Base-by-base conservation (phyloP, 176 grass and related monocot species). In the Avena eriantha region DNA sequence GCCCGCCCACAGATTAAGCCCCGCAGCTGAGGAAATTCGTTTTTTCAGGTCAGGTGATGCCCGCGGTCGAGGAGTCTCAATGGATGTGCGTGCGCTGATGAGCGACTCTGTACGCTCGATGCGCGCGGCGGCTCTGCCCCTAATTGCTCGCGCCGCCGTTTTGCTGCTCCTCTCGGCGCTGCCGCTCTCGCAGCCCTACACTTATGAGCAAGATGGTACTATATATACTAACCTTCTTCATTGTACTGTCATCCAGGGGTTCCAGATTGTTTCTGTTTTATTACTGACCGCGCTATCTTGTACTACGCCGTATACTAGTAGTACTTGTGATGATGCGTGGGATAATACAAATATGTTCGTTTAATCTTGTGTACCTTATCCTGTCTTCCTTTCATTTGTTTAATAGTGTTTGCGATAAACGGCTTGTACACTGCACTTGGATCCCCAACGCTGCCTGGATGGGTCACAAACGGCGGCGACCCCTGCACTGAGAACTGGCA, bases 401-500 rank as follows among this genome's bases (percentile, higher is more conserved):
- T 86, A 39, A 54, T 56, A 99, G 97, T 99, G 24, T 91, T 86
- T 72, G 97, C 94, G 35, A 99, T 99, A 76, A 99, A 99, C 92
- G 90, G 87, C 69, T 83, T 99, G 79, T 94, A 93, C 85, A 88
- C 78, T 73, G 92, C 97, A 21, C 71, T 99, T 10, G 89, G 50
- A 36, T 94, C 94, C 2, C 97, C 94, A 51, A 17, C 81, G 64
- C 51, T 99, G 54, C 94, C 97, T 85, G 94, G 86, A 82, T 99
- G 97, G 97, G 64, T 75, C 15, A 35, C 85, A 7, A 94, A 92
- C 82, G 97, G 94, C 17, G 92, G 97, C 51, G 97, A 99, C 19
- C 97, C 97, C 49, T 99, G 97, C 77, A 46, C 33, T 23, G 97
- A 94, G 73, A 56, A 9, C 69, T 99, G 97, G 97, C 97, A 97